These are phyloP conservation scores for Talaromyces sp. DNA, from an alignment of 2,329 filamentous ascomycete genomes.

Conservation along the genomic window DNA sequence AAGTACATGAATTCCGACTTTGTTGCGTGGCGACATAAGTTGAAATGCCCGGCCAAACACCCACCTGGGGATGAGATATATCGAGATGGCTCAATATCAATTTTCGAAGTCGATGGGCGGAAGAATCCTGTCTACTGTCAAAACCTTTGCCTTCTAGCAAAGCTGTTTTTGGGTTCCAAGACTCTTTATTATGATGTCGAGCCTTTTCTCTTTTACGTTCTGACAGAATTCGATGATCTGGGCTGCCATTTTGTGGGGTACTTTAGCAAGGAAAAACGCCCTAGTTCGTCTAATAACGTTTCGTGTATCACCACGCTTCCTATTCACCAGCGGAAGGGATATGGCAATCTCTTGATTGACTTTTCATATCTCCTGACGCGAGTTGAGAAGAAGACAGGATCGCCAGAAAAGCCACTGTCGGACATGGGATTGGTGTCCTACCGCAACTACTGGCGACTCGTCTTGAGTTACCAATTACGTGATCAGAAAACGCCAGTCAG, in stretches of 20 bases:
- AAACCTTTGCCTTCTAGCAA: conserved; percentile 88
- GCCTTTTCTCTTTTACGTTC: conserved; percentile 97
- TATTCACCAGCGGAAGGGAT: conserved; percentile 95
- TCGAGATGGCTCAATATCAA: conserved; percentile 85
- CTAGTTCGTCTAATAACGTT: conserved; percentile 92
- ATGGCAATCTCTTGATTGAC: conserved; percentile 93
- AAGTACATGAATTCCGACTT: conserved; percentile 99
- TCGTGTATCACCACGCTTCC: conserved; percentile 94
- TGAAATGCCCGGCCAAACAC: conserved; percentile 94
- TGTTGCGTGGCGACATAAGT: conserved; percentile 94
- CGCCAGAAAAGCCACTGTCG: conserved; percentile 92
- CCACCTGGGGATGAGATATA: conserved; percentile 98
- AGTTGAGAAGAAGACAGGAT: conserved; percentile 88
- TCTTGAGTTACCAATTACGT: conserved; percentile 79
- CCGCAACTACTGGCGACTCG: conserved; percentile 90
- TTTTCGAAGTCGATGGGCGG: conserved; percentile 94
- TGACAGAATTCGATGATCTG: conserved; percentile 82
- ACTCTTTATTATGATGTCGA: conserved; percentile 99
- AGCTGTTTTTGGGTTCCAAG: conserved; percentile 96
- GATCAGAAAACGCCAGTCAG: conserved; percentile 54
- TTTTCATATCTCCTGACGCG: conserved; percentile 96
- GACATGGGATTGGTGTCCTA: conserved; percentile 98
- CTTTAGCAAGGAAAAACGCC: conserved; percentile 96
- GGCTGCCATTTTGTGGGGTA: conserved; percentile 98
- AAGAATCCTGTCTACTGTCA: conserved; percentile 94